A percentile compares a stretch with the other conserved stretches of the same genome.
phyloP scores from a whole-genome alignment of 495 filamentous ascomycete genomes.

The Glonium stellatum region DNA sequence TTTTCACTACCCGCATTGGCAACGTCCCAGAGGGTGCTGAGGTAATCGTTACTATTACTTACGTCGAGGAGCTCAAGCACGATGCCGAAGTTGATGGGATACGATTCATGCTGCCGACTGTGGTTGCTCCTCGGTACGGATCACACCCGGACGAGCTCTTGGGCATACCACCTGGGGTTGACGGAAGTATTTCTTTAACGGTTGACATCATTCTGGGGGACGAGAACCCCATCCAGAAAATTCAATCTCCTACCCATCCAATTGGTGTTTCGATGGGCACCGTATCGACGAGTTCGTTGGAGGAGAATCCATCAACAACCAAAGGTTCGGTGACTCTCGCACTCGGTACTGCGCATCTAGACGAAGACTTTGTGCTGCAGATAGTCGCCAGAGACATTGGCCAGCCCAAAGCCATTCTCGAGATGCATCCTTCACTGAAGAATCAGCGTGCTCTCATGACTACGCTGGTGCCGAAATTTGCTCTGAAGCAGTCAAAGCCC shows the following conservation, averaged over 20 bases:
- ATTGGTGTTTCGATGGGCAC: conserved; percentile 21
- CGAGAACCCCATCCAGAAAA: conserved; percentile 11
- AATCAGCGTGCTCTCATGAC: not conserved
- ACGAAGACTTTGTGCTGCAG: conserved; percentile 6
- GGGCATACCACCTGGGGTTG: not conserved
- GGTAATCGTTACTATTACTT: conserved; percentile 22
- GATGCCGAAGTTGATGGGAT: conserved; percentile 19
- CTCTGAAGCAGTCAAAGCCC: too few relatives aligned
- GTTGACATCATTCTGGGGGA: conserved; percentile 15
- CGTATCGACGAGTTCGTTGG: not conserved
- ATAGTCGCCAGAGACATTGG: not conserved
- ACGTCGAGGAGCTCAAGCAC: conserved; percentile 25
- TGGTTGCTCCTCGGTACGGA: conserved; percentile 32
- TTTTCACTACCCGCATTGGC: conserved; percentile 29
- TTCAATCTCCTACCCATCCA: conserved; percentile 26
- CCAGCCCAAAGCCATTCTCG: not conserved
- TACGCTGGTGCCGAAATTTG: not conserved
- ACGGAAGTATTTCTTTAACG: not conserved
- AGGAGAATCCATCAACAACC: not conserved
- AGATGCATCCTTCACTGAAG: not conserved
- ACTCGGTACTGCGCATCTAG: not conserved
- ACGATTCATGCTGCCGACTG: conserved; percentile 29
- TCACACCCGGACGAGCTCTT: not conserved
- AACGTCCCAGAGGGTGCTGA: conserved; percentile 28
- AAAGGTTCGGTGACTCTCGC: not conserved